Base-by-base conservation (phyloP, 257 asterid genomes). In the Salvia splendens region DNA sequence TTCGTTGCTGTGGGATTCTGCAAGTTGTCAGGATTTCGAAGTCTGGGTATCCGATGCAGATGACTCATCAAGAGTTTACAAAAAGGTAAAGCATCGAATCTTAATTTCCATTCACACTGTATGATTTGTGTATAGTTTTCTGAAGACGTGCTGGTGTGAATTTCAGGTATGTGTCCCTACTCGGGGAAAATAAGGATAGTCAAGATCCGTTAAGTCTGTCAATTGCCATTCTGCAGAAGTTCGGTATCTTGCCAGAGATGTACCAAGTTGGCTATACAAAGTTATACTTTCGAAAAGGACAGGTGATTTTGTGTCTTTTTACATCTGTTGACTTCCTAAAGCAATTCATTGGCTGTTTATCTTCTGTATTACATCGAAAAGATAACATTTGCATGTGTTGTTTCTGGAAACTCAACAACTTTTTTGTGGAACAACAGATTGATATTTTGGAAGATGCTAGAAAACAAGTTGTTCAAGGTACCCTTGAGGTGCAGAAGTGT, bases 241-340 rank as follows among this genome's bases (percentile, higher is more conserved):
- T 85, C 67, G 86, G 73, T 77, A 81, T 89, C 74, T 87, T 69
- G 63, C 95, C 96, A 12, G 96, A 84, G 73, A 84, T 82, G 90
- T 88, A 87, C 74, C 96, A 83, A 86, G 92, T 93, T 78, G 98
- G 97, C 59, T 86, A 81, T 67, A 86, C 82, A 12, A 89, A 88
- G 69, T 75, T 93, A 73, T 89, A 81, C 82, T 86, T 93, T 74
- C 89, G 94, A 53, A 83, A 87, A 41, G 95, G 95, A 65, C 92
- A 86, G 89, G 98, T 86, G 81, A 59, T 82, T 74, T 46, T 68
- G 35, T 72, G 61, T 77, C 33, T 48, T 65, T 48, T 16, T 35
- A 52, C 17, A 67, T 48, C 68, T 8, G 28, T 58, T 64, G 41
- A 40, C 45, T 67, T 68, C 48, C 64, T 52, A 12, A 50, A 56